Percentiles rank a stretch among this genome's conserved stretches.
Conservation (phyloP, 2,329 filamentous ascomycete species). For the Aschersonia sp. region DNA sequence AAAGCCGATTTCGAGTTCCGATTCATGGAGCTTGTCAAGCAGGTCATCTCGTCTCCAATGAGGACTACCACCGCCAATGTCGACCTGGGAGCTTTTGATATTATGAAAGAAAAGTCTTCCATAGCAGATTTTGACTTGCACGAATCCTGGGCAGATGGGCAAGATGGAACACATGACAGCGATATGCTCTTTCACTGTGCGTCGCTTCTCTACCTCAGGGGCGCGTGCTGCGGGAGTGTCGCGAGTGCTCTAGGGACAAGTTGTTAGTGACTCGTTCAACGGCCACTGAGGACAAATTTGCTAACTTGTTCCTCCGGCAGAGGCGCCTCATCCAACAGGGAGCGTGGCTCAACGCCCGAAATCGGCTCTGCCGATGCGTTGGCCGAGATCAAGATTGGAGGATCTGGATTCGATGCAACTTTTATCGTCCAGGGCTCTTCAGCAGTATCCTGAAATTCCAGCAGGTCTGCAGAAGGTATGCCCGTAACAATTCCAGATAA, state of each 20-base stretch:
- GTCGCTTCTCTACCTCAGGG: not conserved
- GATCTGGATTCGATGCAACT: no score
- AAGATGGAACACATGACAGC: conserved; percentile 8
- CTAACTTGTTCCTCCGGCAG: no score
- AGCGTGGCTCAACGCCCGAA: no score
- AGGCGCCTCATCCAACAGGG: no score
- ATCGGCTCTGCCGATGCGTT: no score
- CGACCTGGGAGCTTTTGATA: conserved; percentile 6
- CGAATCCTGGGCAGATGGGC: conserved; percentile 10
- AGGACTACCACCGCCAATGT: conserved; percentile 7
- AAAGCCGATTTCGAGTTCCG: conserved; percentile 9
- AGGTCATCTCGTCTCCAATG: conserved; percentile 6
- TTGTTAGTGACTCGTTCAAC: not conserved
- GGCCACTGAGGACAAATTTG: no score
- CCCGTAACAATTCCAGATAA: not conserved
- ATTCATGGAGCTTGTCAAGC: not conserved
- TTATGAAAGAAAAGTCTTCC: conserved; percentile 15
- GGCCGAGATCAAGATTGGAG: no score
- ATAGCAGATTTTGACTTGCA: conserved; percentile 12
- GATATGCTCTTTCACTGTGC: conserved; percentile 3
- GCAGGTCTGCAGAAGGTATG: not conserved
- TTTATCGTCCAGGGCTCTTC: no score
- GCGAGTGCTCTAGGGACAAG: not conserved
- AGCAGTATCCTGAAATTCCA: not conserved
- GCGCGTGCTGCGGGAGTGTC: conserved; percentile 4